A percentile compares a stretch with the other conserved stretches of the same genome.
Conservation (phyloP, 768 basidiomycete genomes). For the Suillus spraguei region DNA sequence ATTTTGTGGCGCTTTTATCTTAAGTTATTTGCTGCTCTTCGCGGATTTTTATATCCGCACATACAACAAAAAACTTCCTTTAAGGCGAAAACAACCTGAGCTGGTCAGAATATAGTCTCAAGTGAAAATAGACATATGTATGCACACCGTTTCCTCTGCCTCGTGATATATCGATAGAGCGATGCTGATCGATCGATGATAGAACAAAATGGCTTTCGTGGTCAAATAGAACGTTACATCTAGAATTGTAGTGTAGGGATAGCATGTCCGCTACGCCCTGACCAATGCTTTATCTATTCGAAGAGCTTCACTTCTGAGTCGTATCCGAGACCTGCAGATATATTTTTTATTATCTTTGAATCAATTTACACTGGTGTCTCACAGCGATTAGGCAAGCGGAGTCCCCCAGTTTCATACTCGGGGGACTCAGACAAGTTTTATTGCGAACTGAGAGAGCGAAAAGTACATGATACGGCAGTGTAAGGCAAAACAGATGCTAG, state of each 20-base stretch:
- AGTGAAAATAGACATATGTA: background rate
- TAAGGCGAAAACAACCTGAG: background rate
- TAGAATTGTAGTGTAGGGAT: background rate
- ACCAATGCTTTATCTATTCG: too few species aligned
- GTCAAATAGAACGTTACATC: background rate
- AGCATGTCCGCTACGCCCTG: too few species aligned
- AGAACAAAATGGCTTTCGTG: background rate
- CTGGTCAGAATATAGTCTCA: background rate
- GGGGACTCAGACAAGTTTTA: too few species aligned
- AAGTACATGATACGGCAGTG: too few species aligned
- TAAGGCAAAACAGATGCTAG: too few species aligned
- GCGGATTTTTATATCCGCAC: constrained; percentile 27
- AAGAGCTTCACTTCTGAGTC: too few species aligned
- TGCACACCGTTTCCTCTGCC: background rate
- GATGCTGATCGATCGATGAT: background rate
- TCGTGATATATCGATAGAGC: background rate
- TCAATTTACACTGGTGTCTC: too few species aligned
- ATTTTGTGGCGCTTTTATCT: constrained; percentile 20
- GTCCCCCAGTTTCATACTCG: too few species aligned
- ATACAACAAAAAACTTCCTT: constrained; percentile 12
- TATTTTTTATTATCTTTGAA: too few species aligned
- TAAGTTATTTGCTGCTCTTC: constrained; percentile 27
- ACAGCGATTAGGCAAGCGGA: too few species aligned
- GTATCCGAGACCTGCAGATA: too few species aligned
- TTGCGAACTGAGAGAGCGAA: too few species aligned